Percentiles rank a stretch among this genome's conserved stretches.
Evolutionary conservation across 1,139 yeast species (phyloP).

Genomic region (Nakaseomyces delphensis): DNA sequence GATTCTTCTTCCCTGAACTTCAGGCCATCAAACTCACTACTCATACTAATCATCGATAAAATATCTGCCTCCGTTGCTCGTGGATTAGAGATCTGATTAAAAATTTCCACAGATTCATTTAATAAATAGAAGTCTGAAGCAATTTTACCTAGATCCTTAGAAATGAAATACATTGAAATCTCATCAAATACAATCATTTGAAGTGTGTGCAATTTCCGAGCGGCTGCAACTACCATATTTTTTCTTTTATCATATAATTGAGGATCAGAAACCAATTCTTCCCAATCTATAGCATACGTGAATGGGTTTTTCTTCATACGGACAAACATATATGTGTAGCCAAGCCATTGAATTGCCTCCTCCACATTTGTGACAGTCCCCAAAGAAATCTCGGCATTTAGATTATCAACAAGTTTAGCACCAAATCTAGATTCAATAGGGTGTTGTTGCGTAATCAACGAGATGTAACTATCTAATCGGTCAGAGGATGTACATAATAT

Average conservation of each 20-base stretch:
- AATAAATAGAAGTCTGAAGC: constrained; percentile 90
- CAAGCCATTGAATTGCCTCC: constrained; percentile 94
- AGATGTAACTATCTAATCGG: constrained; percentile 73
- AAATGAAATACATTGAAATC: constrained; percentile 62
- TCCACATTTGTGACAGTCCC: constrained; percentile 94
- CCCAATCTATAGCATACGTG: constrained; percentile 88
- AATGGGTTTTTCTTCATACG: constrained; percentile 93
- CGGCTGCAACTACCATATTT: constrained; percentile 69
- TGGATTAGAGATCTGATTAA: constrained; percentile 78
- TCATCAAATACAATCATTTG: constrained; percentile 96
- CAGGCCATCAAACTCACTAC: constrained; percentile 88
- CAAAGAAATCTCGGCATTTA: constrained; percentile 90
- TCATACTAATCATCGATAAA: constrained; percentile 79
- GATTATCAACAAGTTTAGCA: constrained; percentile 74
- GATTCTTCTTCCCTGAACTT: constrained; percentile 85
- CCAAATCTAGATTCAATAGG: constrained; percentile 86
- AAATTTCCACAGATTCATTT: constrained; percentile 79
- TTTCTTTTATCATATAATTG: constrained; percentile 64
- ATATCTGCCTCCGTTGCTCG: constrained; percentile 89
- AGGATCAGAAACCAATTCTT: constrained; percentile 77
- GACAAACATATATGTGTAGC: constrained; percentile 89
- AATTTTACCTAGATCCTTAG: constrained; percentile 88
- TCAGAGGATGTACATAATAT: constrained; percentile 79
- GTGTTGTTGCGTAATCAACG: constrained; percentile 85
- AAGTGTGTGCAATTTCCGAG: constrained; percentile 66